phyloP scores from a whole-genome alignment of 2,329 filamentous ascomycete genomes.

The Stagonosporopsis rhizophila region DNA sequence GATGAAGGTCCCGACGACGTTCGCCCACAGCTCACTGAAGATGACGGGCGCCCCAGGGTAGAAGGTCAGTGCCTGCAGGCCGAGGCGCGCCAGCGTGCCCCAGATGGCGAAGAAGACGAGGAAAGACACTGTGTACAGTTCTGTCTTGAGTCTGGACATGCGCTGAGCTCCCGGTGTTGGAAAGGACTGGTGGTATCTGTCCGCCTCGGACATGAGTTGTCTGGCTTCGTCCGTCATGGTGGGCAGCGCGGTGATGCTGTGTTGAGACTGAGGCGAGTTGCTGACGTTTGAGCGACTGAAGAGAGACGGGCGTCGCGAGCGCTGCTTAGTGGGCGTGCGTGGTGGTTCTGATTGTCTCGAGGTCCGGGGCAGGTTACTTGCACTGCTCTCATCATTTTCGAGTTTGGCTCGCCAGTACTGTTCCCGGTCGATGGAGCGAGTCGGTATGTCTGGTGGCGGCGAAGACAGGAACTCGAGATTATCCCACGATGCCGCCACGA shows the following conservation, averaged over 20 bases:
- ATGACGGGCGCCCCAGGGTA: constrained; percentile 79
- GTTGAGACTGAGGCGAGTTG: constrained; percentile 24
- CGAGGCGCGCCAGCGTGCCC: constrained; percentile 83
- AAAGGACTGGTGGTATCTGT: constrained; percentile 20
- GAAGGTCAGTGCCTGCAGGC: constrained; percentile 77
- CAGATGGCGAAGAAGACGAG: constrained; percentile 84
- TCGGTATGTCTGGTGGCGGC: constrained; percentile 27
- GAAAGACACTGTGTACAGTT: constrained; percentile 74
- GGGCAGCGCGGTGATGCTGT: constrained; percentile 42
- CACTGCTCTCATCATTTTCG: constrained; percentile 1
- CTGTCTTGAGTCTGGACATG: constrained; percentile 44
- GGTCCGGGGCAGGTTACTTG: constrained; percentile 1
- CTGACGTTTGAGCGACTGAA: constrained; percentile 12
- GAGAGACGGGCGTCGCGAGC: constrained; percentile 18
- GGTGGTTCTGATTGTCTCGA: constrained; percentile 10
- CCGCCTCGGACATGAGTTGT: constrained; percentile 15
- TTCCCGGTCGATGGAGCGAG: neutral
- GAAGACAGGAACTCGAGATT: constrained; percentile 32
- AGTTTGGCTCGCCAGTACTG: constrained; percentile 3
- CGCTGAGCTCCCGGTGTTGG: constrained; percentile 20
- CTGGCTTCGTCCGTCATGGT: constrained; percentile 21
- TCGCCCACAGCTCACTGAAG: constrained; percentile 84
- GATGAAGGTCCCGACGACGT: constrained; percentile 79
- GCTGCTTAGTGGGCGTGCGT: constrained; percentile 16
- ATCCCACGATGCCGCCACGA: constrained; percentile 25